These are phyloP conservation scores for Staphylotrichum tortipilum DNA, from an alignment of 495 filamentous ascomycete genomes.

Conservation along the genomic window DNA sequence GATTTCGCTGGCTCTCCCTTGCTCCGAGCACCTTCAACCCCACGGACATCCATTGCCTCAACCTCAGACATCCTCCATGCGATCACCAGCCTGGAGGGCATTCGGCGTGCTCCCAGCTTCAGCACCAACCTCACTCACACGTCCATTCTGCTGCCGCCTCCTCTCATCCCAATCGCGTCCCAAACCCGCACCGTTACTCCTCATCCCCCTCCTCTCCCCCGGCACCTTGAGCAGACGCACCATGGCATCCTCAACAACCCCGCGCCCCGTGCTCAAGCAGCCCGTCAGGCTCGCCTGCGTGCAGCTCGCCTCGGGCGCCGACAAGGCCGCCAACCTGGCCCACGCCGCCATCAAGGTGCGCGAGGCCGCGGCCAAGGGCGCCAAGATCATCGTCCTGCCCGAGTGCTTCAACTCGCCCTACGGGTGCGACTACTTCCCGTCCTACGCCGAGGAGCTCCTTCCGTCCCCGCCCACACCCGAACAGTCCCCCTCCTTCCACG, in stretches of 20 bases:
- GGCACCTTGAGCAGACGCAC: no score
- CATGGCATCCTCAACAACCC: slow-evolving; percentile 42
- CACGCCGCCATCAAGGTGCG: slow-evolving; percentile 75
- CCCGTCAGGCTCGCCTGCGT: slow-evolving; percentile 75
- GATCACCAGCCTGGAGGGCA: slow-evolving; percentile 15
- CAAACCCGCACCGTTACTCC: no score
- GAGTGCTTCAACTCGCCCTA: slow-evolving; percentile 99
- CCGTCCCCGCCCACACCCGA: slow-evolving; percentile 64
- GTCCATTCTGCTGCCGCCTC: background rate
- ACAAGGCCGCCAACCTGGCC: slow-evolving; percentile 77
- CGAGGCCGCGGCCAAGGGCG: slow-evolving; percentile 67
- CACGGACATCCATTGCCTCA: background rate
- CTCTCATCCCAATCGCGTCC: background rate
- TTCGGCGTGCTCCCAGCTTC: slow-evolving; percentile 8
- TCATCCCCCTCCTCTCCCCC: slow-evolving; percentile 17
- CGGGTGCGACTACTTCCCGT: slow-evolving; percentile 80
- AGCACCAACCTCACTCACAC: background rate
- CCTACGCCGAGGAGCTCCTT: slow-evolving; percentile 81
- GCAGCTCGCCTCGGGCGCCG: slow-evolving; percentile 68
- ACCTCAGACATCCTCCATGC: slow-evolving; percentile 13
- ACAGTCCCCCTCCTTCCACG: slow-evolving; percentile 74
- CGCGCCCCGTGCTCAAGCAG: slow-evolving; percentile 52
- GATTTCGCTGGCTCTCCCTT: background rate
- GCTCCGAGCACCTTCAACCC: slow-evolving; percentile 5
- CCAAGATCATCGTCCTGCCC: slow-evolving; percentile 61